phyloP scores from a whole-genome alignment of 208 protist genomes.

The Acanthamoeba culbertsoni region DNA sequence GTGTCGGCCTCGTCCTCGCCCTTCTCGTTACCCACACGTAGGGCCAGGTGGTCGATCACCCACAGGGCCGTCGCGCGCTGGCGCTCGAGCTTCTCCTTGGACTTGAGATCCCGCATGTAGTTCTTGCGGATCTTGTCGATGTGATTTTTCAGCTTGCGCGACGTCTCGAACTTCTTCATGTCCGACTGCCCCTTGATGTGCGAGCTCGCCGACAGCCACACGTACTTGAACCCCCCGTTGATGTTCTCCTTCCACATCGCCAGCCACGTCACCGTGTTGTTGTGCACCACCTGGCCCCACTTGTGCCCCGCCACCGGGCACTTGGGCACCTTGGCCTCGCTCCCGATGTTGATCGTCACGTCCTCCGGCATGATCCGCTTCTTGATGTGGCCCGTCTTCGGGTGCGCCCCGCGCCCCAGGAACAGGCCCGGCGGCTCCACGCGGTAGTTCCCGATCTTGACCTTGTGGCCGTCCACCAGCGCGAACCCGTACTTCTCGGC shows the following conservation, averaged over 20 bases:
- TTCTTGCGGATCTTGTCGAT: conserved; percentile 93
- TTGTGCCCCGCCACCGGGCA: conserved; percentile 91
- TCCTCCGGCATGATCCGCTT: conserved; percentile 95
- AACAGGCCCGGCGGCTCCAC: conserved; percentile 98
- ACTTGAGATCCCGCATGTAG: conserved; percentile 91
- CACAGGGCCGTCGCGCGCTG: conserved; percentile 97
- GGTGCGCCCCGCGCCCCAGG: conserved; percentile 97
- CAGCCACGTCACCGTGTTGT: conserved; percentile 97
- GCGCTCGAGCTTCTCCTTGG: conserved; percentile 73
- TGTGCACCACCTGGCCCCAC: conserved; percentile 89
- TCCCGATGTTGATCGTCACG: conserved; percentile 97
- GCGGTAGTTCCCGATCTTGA: conserved; percentile 96
- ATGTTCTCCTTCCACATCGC: conserved; percentile 97
- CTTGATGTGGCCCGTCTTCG: conserved; percentile 94
- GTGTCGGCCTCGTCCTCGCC: conserved; percentile 96
- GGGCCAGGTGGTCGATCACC: conserved; percentile 98
- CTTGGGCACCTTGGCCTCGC: conserved; percentile 86
- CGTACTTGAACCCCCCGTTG: conserved; percentile 93
- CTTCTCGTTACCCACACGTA: conserved; percentile 99
- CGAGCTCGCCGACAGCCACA: conserved; percentile 94
- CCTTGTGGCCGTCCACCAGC: conserved; percentile 92
- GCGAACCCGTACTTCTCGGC: conserved; percentile 91
- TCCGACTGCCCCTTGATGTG: conserved; percentile 94
- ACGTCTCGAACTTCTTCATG: conserved; percentile 97
- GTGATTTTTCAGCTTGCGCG: conserved; percentile 92